phyloP scores from a whole-genome alignment of 2,329 filamentous ascomycete genomes.

The Dothideomycetes sp. region DNA sequence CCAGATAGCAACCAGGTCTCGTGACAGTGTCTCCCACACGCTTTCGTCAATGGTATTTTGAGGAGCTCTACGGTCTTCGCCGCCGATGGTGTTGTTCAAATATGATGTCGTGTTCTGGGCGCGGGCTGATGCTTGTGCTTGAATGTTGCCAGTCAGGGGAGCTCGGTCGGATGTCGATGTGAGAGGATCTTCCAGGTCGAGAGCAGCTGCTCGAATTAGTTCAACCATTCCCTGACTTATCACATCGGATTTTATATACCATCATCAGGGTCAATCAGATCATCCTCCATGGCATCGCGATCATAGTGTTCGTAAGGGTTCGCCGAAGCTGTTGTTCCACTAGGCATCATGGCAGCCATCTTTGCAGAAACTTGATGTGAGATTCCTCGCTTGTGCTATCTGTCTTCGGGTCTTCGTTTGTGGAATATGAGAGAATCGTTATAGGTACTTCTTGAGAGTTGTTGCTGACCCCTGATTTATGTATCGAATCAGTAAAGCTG shows the following conservation, averaged over 20 bases:
- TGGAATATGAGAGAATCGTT: too few relatives aligned
- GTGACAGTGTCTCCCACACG: conserved; percentile 92
- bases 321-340: conserved; percentile 26
- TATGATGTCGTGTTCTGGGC: conserved; percentile 60
- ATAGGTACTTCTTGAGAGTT: too few relatives aligned
- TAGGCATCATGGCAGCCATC: conserved; percentile 40
- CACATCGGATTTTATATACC: conserved; percentile 33
- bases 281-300: conserved; percentile 38
- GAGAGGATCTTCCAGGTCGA: conserved; percentile 86
- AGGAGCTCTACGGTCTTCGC: conserved; percentile 82
- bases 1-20: conserved; percentile 89
- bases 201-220: conserved; percentile 31
- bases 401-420: too few relatives aligned
- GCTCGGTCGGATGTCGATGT: conserved; percentile 61
- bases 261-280: conserved; percentile 46
- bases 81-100: conserved; percentile 79
- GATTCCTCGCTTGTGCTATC: too few relatives aligned
- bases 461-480: too few relatives aligned
- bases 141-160: conserved; percentile 74
- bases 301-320: conserved; percentile 36
- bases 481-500: too few relatives aligned
- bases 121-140: conserved; percentile 47
- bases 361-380: too few relatives aligned
- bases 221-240: too few relatives aligned
- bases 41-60: conserved; percentile 94